Percentiles rank a stretch among this genome's conserved stretches.
phyloP scores from a whole-genome alignment of 371 early-diverging fungal genomes.

The Capniomyces stellatus region DNA sequence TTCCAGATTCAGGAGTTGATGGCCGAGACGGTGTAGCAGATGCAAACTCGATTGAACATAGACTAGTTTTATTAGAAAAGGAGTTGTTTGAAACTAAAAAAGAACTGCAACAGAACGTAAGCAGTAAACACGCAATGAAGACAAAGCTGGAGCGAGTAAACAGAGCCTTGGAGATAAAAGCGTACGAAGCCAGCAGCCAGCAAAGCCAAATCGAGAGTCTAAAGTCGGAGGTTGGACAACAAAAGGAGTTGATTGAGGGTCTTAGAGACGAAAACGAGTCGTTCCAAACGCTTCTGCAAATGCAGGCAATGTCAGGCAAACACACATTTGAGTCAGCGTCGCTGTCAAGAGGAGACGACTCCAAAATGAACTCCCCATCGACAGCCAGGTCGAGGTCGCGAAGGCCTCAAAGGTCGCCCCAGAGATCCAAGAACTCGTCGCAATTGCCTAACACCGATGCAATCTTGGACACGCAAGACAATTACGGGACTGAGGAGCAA shows the following conservation, averaged over 20 bases:
- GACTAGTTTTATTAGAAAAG: neutral
- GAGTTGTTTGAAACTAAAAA: neutral
- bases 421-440: constrained; percentile 3
- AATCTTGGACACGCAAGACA: neutral
- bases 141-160: neutral
- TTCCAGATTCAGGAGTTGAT: neutral
- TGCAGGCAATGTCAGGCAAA: constrained; percentile 38
- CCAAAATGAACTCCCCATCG: neutral
- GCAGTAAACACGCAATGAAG: neutral
- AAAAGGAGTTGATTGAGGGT: constrained; percentile 43
- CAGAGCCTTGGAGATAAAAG: neutral
- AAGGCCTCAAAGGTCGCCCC: neutral
- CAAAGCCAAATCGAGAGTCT: neutral
- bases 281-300: constrained; percentile 58
- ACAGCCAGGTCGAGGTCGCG: neutral
- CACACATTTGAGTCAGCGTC: neutral
- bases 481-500: neutral
- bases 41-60: neutral
- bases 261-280: constrained; percentile 73
- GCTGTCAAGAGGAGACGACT: neutral
- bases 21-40: neutral
- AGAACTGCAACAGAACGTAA: neutral
- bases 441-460: neutral
- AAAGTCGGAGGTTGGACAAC: constrained; percentile 15
- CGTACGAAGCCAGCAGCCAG: neutral